Evolutionary conservation across 345 rosid genomes (phyloP), one percentile per base, ranked within the genome.

Genomic region (Psidium guajava): DNA sequence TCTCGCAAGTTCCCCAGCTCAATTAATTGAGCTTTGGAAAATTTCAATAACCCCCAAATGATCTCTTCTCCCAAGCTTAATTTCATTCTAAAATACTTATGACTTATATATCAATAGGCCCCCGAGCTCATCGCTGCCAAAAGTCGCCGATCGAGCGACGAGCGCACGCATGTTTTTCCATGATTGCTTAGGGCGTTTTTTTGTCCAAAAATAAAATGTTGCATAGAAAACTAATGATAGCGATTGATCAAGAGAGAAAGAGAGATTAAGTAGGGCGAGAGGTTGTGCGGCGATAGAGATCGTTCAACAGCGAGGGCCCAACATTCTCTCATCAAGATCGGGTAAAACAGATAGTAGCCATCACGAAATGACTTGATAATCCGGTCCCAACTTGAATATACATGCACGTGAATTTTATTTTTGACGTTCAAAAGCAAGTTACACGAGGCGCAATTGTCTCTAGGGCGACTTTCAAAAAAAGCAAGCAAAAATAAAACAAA

Each of bases 131-230:
- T 1, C 4, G 0, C 0, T 2, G 11, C 7, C 8, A 28, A 61
- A 28, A 61, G 7, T 61, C 1, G 0, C 22, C 2, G 0, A 32
- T 0, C 10, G 2, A 9, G 8, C 3, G 8, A 64, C 1, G 44
- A 32, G 22, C 11, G 2, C 0, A 0, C 6, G 0, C 11, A 15
- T 0, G 18, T 28, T 64, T 28, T 64, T 18, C 6, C 22, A 32
- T 32, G 5, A 27, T 61, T 28, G 12, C 11, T 27, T 14, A 0
- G 56, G 8, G 40, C 5, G 44, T 42, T 42, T 8, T 27, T 27
- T 27, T 14, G 10, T 28, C 2, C 3, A 58, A 32, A 58, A 58
- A 58, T 58, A 58, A 58, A 58, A n/a, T 3, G 27, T n/a, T n/a
- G 3, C 8, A 3, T 4, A 1, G 8, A 59, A 59, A 59, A 59